Base-by-base conservation (phyloP, 2,329 filamentous ascomycete genomes). In the Verticillium longisporum region DNA sequence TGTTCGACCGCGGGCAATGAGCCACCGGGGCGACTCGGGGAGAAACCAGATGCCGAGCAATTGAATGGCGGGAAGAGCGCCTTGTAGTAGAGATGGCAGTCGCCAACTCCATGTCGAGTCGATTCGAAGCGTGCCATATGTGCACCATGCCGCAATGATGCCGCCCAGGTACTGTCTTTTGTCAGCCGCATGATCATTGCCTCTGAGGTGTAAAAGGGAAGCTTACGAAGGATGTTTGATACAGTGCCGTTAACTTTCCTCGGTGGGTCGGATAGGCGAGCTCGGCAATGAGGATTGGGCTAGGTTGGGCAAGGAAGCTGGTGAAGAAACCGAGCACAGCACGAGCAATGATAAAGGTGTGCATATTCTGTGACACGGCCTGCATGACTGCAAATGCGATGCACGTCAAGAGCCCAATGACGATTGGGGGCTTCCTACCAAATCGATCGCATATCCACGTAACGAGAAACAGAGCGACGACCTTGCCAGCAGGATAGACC, bases 381-480 rank as follows among this genome's bases (percentile, higher is more conserved):
- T 77, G 75, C 58, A 76, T 67, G 1, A 70, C 68, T 2, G 72
- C 71, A 54, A 71, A 65, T 0, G 70, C 63, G 15, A 76, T 70
- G 37, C 67, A 67, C 1, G 67, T 56, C 11, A 76, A 60, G 2
- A 68, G 69, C 13, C 77, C 77, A 6, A 70, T 63, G 11, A 71
- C 66, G 21, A 80, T 68, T 4, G 74, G 71, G 6, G 66, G 64
- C 62, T 75, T 78, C 55, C 78, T 69, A 13, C 80, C 80, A 15
- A 72, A 73, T 57, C 70, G 69, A 61, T 74, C 79, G 26, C 74
- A 73, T 9, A 77, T 61, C 18, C 68, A 70, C 1, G 72, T 71
- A 14, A 75, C 71, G 13, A 76, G 65, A 34, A 72, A 71, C 1
- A 77, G 61, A 0, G 69, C 69, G 13, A 77, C 63, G 15, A 80